Evolutionary conservation across 345 rosid genomes (phyloP).

Genomic region (Hibiscus mutabilis): DNA sequence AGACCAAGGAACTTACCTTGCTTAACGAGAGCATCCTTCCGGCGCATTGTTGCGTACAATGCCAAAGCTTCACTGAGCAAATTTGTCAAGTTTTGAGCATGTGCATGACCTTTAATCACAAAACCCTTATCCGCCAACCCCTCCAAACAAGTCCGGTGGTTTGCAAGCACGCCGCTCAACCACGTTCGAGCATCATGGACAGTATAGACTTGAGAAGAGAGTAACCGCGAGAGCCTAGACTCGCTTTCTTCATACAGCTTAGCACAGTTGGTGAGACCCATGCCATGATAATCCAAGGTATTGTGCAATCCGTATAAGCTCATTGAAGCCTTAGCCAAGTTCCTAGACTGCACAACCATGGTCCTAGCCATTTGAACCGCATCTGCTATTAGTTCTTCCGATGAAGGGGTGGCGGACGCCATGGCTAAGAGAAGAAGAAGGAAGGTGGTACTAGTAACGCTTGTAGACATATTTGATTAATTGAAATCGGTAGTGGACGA

Average conservation of each 20-base stretch:
- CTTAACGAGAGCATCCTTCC: conserved; percentile 5
- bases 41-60: conserved; percentile 30
- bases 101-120: conserved; percentile 11
- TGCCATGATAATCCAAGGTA: background rate
- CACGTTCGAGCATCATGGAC: conserved; percentile 46
- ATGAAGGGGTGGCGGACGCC: conserved; percentile 17
- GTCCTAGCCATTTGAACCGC: conserved; percentile 31
- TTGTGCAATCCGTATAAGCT: conserved; percentile 8
- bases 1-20: conserved; percentile 19
- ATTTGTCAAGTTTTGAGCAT: conserved; percentile 29
- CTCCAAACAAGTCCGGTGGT: conserved; percentile 56
- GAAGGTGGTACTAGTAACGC: conserved; percentile 8
- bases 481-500: background rate
- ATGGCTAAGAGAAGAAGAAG: conserved; percentile 25
- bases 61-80: conserved; percentile 40
- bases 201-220: conserved; percentile 18
- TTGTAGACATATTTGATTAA: conserved; percentile 22
- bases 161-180: conserved; percentile 50
- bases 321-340: conserved; percentile 19
- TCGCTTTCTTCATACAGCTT: conserved; percentile 48
- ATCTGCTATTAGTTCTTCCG: conserved; percentile 11
- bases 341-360: conserved; percentile 23
- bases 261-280: conserved; percentile 37
- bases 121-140: conserved; percentile 34
- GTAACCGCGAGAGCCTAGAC: conserved; percentile 33